A percentile compares a stretch with the other conserved stretches of the same genome.
These are phyloP conservation scores for Aphanomyces euteiches DNA, from an alignment of 352 stramenopile species.

Conservation along the genomic window DNA sequence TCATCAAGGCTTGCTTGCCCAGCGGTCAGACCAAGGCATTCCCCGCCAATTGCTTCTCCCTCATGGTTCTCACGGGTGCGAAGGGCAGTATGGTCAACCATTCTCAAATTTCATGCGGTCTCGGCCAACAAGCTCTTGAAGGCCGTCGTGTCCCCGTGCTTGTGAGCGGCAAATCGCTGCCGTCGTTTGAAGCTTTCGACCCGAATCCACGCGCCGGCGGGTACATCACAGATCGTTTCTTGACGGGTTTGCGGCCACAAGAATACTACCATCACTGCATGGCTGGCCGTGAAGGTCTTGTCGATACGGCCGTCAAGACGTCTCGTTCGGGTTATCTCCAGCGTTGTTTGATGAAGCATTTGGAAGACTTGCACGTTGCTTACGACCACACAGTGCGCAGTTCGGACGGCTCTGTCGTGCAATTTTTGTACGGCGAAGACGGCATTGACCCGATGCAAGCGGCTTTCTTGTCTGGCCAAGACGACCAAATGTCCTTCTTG, in stretches of 20 bases:
- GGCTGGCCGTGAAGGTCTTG: constrained; percentile 97
- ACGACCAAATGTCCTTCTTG: constrained; percentile 92
- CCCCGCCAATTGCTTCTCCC: constrained; percentile 97
- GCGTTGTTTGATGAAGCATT: constrained; percentile 98
- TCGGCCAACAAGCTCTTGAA: constrained; percentile 99
- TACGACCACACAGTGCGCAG: constrained; percentile 99
- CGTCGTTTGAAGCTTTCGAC: constrained; percentile 98
- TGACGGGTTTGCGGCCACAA: constrained; percentile 94
- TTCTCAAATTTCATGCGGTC: constrained; percentile 97
- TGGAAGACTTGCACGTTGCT: constrained; percentile 95
- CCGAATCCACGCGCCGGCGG: constrained; percentile 95
- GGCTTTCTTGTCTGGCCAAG: constrained; percentile 92
- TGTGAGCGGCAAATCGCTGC: constrained; percentile 96
- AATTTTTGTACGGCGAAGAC: constrained; percentile 99
- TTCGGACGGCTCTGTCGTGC: constrained; percentile 95
- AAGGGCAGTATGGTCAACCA: constrained; percentile 99
- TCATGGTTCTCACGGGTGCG: constrained; percentile 99
- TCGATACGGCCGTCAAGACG: constrained; percentile 99
- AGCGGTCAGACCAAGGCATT: constrained; percentile 97
- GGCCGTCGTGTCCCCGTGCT: constrained; percentile 98
- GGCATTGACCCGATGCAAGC: constrained; percentile 96
- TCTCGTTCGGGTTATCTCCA: constrained; percentile 99
- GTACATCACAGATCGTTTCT: constrained; percentile 99
- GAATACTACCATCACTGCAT: constrained; percentile 99
- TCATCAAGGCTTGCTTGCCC: constrained; percentile 99